Evolutionary conservation across 73 alveolate species (phyloP), one percentile per base, ranked within the genome.

Genomic region (Chromera velia): DNA sequence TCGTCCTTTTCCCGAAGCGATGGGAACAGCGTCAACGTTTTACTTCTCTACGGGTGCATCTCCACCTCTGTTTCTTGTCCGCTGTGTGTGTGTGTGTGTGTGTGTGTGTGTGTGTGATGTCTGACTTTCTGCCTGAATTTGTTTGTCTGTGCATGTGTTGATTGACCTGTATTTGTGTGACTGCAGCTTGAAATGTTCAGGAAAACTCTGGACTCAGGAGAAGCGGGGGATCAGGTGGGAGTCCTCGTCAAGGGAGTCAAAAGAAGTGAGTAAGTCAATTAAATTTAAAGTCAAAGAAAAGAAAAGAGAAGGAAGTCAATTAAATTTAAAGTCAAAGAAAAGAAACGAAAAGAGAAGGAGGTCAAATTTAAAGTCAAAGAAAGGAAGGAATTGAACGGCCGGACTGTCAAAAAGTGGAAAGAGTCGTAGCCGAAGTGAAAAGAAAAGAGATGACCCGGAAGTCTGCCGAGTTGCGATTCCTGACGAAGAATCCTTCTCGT

Each of bases 221-320:
- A 92, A 68, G 95, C 98, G 32, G 98, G 98, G 74, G 97, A 94
- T 81, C 92, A 94, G 68, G 97, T 93, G 45, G 98, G 98, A 9
- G 90, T 91, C 71, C 87, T 94, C 68, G 81, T 93, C 46, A 82
- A 93, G 81, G 96, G 94, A 46, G 76, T 89, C 63, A 80, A 78
- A 48, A 92, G 90, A 85, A 88, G 86, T 63, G 90, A 90, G 73
- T 87, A 89, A 19, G 70, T 88, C 75, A 81, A 4, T 13, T 13
- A 40, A 4, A 40, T 13, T 7, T 13, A 40, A 4, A 40, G 4
- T 7, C 55, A 40, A 13, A 40, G 89, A 82, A 84, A 65, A 80
- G 78, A 48, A 92, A 88, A 85, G 89, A 85, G 34, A 90, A 90
- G 73, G 88, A 89, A 19, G 70, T 88, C 75, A 81, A 4, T 13